Evolutionary conservation across 179 eudicot genomes (phyloP).

Genomic region (Pouteria campechiana): DNA sequence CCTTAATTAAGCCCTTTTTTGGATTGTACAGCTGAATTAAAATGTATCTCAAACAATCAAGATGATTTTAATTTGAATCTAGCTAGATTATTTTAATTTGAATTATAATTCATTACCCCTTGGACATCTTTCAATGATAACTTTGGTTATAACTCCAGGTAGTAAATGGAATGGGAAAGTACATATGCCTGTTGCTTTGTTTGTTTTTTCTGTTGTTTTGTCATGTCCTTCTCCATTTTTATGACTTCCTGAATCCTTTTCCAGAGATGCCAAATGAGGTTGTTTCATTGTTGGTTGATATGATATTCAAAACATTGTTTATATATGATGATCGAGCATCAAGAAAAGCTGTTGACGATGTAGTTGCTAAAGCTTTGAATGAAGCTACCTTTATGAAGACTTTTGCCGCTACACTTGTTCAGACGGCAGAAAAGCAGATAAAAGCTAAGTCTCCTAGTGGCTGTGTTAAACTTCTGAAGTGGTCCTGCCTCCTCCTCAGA

Average conservation of each 20-base stretch:
- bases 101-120: no score
- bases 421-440: conserved; percentile 70
- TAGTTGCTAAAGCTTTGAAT: conserved; percentile 44
- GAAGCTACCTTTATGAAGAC: conserved; percentile 63
- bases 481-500: conserved; percentile 76
- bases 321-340: conserved; percentile 86
- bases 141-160: no score
- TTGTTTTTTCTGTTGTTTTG: not conserved
- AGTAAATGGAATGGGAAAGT: no score
- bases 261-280: conserved; percentile 72
- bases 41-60: no score
- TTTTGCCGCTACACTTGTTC: conserved; percentile 91
- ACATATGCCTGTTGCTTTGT: no score
- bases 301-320: conserved; percentile 52
- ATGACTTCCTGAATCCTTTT: no score
- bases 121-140: no score
- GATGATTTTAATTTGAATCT: no score
- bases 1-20: no score
- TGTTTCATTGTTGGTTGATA: conserved; percentile 57
- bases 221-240: not conserved
- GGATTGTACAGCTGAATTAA: no score
- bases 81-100: no score
- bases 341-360: conserved; percentile 76
- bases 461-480: conserved; percentile 72
- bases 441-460: conserved; percentile 61